phyloP scores from a whole-genome alignment of 2,329 filamentous ascomycete species.

The Penicillium sp. region DNA sequence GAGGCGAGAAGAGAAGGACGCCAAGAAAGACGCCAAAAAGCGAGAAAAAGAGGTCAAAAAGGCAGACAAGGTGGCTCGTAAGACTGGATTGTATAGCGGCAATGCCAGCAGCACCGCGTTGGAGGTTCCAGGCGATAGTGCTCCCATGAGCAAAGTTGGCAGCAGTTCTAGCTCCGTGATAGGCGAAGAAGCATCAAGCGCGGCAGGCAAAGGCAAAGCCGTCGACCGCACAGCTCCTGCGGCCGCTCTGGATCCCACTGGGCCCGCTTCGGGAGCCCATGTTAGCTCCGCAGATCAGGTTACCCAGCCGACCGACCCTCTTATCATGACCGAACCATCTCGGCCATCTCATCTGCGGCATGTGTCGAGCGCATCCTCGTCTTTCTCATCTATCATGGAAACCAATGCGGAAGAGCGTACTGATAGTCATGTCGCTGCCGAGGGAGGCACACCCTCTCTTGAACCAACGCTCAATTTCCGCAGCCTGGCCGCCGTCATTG shows the following conservation, averaged over 20 bases:
- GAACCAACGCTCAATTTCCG: slow-evolving; percentile 90
- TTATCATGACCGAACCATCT: slow-evolving; percentile 47
- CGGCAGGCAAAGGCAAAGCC: slow-evolving; percentile 60
- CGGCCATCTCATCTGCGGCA: slow-evolving; percentile 69
- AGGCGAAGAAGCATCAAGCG: slow-evolving; percentile 33
- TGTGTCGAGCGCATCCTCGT: slow-evolving; percentile 80
- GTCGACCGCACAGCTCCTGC: slow-evolving; percentile 50
- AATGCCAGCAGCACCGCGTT: slow-evolving; percentile 61
- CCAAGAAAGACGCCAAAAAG: slow-evolving; percentile 75
- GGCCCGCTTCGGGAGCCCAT: slow-evolving; percentile 18
- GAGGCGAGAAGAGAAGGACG: slow-evolving; percentile 73
- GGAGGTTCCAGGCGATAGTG: slow-evolving; percentile 36
- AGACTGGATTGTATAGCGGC: slow-evolving; percentile 48
- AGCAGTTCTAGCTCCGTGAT: slow-evolving; percentile 36
- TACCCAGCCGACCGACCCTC: slow-evolving; percentile 31
- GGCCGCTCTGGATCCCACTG: neutral
- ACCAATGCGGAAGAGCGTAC: slow-evolving; percentile 43
- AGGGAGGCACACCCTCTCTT: slow-evolving; percentile 46
- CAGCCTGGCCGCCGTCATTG: slow-evolving; percentile 79
- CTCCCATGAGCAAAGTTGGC: slow-evolving; percentile 28
- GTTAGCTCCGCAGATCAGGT: slow-evolving; percentile 16
- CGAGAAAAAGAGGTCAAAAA: slow-evolving; percentile 80
- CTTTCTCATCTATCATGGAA: slow-evolving; percentile 69
- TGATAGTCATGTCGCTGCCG: slow-evolving; percentile 48
- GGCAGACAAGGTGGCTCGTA: slow-evolving; percentile 61